phyloP scores from a whole-genome alignment of 805 yeast species.

The Lachancea sp. region DNA sequence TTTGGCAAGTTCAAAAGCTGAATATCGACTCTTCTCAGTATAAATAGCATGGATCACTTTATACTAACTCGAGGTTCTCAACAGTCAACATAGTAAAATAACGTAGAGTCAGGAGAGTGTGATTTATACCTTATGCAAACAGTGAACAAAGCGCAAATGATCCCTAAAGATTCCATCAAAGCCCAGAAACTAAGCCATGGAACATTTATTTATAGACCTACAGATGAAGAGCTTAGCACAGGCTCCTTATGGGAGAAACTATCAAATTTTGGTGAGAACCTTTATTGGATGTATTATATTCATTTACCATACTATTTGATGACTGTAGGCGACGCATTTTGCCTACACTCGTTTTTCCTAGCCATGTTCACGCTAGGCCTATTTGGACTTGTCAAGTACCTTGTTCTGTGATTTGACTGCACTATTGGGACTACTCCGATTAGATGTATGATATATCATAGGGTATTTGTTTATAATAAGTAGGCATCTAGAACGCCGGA shows the following conservation, averaged over 20 bases:
- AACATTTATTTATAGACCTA: slow-evolving; percentile 27
- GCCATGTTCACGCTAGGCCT: slow-evolving; percentile 34
- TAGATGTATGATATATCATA: background rate
- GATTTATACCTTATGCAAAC: slow-evolving; percentile 9
- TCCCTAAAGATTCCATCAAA: background rate
- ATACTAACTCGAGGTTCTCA: background rate
- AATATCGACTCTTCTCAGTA: background rate
- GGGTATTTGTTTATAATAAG: background rate
- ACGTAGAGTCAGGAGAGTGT: slow-evolving; percentile 4
- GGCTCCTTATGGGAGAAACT: slow-evolving; percentile 22
- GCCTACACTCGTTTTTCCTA: slow-evolving; percentile 36
- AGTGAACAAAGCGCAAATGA: slow-evolving; percentile 6
- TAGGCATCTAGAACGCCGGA: background rate
- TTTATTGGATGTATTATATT: slow-evolving; percentile 41
- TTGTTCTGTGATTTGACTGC: slow-evolving; percentile 15
- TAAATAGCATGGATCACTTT: slow-evolving; percentile 1
- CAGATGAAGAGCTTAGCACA: slow-evolving; percentile 26
- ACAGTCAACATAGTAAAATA: background rate
- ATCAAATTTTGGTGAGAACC: slow-evolving; percentile 27
- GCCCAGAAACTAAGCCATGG: slow-evolving; percentile 15
- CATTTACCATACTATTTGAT: slow-evolving; percentile 41
- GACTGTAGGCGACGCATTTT: slow-evolving; percentile 38
- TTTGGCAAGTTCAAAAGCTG: slow-evolving; percentile 27
- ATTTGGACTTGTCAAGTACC: slow-evolving; percentile 35
- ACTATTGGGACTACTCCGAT: background rate